These are phyloP conservation scores for Bryoglossum gracile DNA, from an alignment of 495 filamentous ascomycete genomes.

Conservation along the genomic window DNA sequence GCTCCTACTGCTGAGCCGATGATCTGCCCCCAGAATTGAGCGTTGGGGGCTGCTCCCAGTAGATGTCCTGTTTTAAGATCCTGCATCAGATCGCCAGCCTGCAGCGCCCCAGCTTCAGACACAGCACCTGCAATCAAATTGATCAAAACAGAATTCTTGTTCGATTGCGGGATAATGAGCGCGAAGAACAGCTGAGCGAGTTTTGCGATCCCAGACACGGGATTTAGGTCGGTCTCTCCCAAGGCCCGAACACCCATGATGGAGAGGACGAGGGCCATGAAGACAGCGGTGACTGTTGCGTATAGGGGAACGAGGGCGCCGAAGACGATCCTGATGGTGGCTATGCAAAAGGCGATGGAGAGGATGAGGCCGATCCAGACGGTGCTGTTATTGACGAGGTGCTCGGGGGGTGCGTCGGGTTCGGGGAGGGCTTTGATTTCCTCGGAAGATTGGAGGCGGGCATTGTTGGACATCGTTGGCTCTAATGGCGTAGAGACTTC, in stretches of 20 bases:
- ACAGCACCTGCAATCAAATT: conserved; percentile 95
- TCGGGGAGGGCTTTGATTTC: conserved; percentile 28
- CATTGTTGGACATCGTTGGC: neutral
- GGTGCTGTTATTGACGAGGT: conserved; percentile 67
- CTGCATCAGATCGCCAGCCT: conserved; percentile 97
- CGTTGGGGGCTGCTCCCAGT: conserved; percentile 82
- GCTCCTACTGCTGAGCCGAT: conserved; percentile 88
- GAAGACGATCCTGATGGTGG: conserved; percentile 74
- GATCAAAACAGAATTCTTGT: conserved; percentile 76
- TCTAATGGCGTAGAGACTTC: conserved; percentile 8
- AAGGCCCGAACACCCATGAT: conserved; percentile 94
- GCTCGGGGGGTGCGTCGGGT: conserved; percentile 73
- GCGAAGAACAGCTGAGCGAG: conserved; percentile 93
- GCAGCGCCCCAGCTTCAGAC: conserved; percentile 76
- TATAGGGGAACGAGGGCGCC: conserved; percentile 56
- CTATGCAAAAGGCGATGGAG: conserved; percentile 72
- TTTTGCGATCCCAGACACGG: conserved; percentile 94
- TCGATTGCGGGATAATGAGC: conserved; percentile 69
- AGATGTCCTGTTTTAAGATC: conserved; percentile 96
- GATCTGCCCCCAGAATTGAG: conserved; percentile 94
- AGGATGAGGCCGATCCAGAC: conserved; percentile 67
- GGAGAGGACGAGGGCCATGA: conserved; percentile 80
- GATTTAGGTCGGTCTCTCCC: conserved; percentile 94
- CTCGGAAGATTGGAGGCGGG: neutral
- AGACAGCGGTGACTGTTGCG: conserved; percentile 72